Percentiles rank a stretch among this genome's conserved stretches.
These are phyloP conservation scores for Pythium catenulatum DNA, from an alignment of 352 stramenopile species.

Conservation along the genomic window DNA sequence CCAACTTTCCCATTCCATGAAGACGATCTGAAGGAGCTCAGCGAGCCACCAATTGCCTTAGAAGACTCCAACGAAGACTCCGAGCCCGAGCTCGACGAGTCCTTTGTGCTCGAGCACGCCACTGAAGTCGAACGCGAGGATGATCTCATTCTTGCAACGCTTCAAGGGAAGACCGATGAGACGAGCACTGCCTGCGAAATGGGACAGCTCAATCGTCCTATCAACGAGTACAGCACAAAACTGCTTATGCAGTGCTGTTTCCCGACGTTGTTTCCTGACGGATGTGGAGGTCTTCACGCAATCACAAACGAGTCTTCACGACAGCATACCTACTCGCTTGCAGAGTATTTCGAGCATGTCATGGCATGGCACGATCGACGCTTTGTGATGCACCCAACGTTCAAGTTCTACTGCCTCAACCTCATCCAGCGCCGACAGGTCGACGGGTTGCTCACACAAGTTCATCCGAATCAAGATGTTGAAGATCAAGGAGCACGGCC, in stretches of 20 bases:
- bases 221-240: constrained; percentile 50
- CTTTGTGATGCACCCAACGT: constrained; percentile 41
- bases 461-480: background rate
- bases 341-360: constrained; percentile 45
- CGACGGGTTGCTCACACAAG: constrained; percentile 40
- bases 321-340: constrained; percentile 26
- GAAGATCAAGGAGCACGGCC: too few species aligned
- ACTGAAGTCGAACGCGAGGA: background rate
- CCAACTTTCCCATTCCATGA: background rate
- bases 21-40: background rate
- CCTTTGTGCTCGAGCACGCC: background rate
- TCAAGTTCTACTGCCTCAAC: constrained; percentile 62
- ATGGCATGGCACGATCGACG: constrained; percentile 51
- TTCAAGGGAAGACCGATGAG: too few species aligned
- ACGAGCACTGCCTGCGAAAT: too few species aligned
- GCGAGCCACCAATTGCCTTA: background rate
- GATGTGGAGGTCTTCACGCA: constrained; percentile 27
- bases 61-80: background rate
- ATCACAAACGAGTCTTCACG: background rate
- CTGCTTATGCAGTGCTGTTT: constrained; percentile 54
- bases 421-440: constrained; percentile 58
- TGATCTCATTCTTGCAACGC: too few species aligned
- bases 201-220: too few species aligned
- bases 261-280: constrained; percentile 49
- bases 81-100: background rate